These are phyloP conservation scores for Camelina neglecta DNA, from an alignment of 345 rosid species.

Conservation along the genomic window DNA sequence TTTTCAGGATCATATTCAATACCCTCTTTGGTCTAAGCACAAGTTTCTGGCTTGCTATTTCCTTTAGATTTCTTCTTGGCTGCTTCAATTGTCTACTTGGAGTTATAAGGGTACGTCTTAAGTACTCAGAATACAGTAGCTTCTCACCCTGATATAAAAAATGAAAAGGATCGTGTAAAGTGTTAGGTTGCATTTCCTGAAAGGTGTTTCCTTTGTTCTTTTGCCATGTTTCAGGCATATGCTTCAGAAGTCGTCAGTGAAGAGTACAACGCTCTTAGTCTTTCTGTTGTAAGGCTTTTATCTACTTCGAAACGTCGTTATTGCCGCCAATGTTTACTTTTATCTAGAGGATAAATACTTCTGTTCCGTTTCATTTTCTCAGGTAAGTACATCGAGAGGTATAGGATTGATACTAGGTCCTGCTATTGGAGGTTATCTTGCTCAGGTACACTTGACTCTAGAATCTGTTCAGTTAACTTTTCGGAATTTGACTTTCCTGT, in stretches of 20 bases:
- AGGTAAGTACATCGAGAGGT: constrained; percentile 85
- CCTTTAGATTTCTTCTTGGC: constrained; percentile 65
- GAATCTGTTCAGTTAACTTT: background rate
- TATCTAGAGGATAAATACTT: background rate
- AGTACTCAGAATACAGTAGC: too few relatives aligned
- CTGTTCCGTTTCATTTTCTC: background rate
- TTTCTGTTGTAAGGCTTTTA: constrained; percentile 65
- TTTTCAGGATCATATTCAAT: constrained; percentile 64
- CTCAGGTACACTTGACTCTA: constrained; percentile 57
- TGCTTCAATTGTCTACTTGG: constrained; percentile 68
- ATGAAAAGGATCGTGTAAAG: too few relatives aligned
- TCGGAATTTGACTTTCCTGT: background rate
- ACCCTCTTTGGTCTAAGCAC: constrained; percentile 69
- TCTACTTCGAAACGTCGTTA: constrained; percentile 1
- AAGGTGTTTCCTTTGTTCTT: constrained; percentile 4
- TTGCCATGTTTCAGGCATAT: constrained; percentile 63
- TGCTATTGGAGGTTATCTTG: constrained; percentile 83
- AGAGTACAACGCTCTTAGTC: constrained; percentile 70
- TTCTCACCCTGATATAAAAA: too few relatives aligned
- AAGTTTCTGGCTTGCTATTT: constrained; percentile 73
- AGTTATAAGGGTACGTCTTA: constrained; percentile 58
- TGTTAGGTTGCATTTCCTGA: background rate
- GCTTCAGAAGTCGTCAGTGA: constrained; percentile 73
- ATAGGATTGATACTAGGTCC: constrained; percentile 81
- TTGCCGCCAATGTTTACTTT: constrained; percentile 14